These are phyloP conservation scores for Chrysanthemum seticuspe DNA, from an alignment of 129 eudicot genomes.

Conservation along the genomic window DNA sequence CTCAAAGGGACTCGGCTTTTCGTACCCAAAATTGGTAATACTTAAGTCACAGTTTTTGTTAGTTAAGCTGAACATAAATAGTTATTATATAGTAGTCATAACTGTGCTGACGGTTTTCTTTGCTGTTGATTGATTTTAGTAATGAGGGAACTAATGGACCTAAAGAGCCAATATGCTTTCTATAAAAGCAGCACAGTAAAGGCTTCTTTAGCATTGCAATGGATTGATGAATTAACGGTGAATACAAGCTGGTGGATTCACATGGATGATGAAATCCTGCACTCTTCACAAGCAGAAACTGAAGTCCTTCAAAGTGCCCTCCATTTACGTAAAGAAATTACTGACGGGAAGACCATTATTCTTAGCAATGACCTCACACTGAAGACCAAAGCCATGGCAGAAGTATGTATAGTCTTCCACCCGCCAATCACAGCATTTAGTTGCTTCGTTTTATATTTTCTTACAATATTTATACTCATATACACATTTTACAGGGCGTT, in stretches of 20 bases:
- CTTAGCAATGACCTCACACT: constrained; percentile 61
- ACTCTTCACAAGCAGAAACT: constrained; percentile 47
- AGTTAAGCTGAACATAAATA: background rate
- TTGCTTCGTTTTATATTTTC: background rate
- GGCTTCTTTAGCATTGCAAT: constrained; percentile 61
- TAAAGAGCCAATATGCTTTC: constrained; percentile 51
- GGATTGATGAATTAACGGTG: constrained; percentile 70
- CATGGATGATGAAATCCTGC: constrained; percentile 48
- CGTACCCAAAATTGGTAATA: constrained; percentile 76
- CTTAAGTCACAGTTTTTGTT: background rate
- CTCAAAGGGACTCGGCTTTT: constrained; percentile 70
- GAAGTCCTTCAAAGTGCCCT: constrained; percentile 71
- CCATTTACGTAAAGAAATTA: constrained; percentile 33
- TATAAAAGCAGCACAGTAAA: constrained; percentile 51
- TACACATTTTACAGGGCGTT: constrained; percentile 52
- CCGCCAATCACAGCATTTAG: background rate
- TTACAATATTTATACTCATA: constrained; percentile 1
- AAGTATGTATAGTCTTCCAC: constrained; percentile 38
- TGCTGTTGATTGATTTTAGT: constrained; percentile 41
- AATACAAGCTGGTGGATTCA: constrained; percentile 81
- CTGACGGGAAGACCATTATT: constrained; percentile 60
- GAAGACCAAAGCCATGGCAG: constrained; percentile 96
- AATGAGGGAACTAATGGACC: constrained; percentile 62
- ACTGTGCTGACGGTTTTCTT: constrained; percentile 6
- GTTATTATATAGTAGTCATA: background rate